Base-by-base conservation (phyloP, 2,329 filamentous ascomycete genomes). In the Domatiomyces globalis region DNA sequence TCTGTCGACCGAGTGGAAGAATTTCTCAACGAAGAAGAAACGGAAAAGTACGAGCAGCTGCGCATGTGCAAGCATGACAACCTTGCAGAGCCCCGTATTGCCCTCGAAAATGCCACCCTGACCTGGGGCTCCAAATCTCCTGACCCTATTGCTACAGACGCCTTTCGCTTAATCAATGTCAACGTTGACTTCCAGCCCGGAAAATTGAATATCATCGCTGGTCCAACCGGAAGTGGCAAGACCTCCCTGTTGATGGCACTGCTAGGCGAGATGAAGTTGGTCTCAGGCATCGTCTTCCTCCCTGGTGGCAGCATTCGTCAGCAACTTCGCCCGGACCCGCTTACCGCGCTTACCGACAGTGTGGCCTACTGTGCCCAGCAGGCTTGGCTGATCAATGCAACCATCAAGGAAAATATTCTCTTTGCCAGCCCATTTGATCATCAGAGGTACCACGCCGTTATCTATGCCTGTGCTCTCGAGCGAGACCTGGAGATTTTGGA, bases 361-460 rank as follows among this genome's bases (percentile, higher is more conserved):
- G 83, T 95, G 54, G 92, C 92, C 15, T 98, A 96, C 65, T 95
- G 94, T 65, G 90, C 92, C 17, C 92, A 98, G 66, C 85, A 94
- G 66, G 87, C 92, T 7, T 98, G 92, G 92, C 76, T 98, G 29
- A 85, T 96, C 53, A 98, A 98, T 62, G 90, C 85, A 45, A 94
- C 85, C 18, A 94, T 98, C 67, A 88, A 86, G 65, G 87, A 95
- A 56, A 98, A 98, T 66, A 98, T 98, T 58, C 69, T 95, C 1
- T 98, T 98, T 63, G 83, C 89, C 5, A 82, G 85, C 18, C 79
- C 83, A 1, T 87, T 80, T 59, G 83, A 98, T 58, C 78, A 90
- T 61, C 77, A 82, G 63, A 79, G 90, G 48, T 98, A 98, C 67
- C 81, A 81, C 58, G 79, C 89, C 50, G 92, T 98, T 39, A 82